Base-by-base conservation (phyloP, 2,329 filamentous ascomycete species). In the Fusarium mexicanum region DNA sequence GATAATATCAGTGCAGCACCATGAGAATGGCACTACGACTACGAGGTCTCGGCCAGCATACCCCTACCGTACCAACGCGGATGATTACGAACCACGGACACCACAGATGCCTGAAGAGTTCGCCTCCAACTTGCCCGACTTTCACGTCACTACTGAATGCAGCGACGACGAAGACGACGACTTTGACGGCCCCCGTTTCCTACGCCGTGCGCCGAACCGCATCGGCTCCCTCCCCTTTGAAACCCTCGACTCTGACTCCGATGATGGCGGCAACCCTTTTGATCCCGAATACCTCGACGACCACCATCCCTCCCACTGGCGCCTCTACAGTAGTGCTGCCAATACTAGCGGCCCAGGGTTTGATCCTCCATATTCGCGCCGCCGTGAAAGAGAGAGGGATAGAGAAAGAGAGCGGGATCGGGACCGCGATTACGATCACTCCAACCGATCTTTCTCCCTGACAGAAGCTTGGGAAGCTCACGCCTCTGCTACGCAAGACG, bases 31-130 rank as follows among this genome's bases (percentile, higher is more conserved):
- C 53, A 86, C 81, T 12, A 85, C 83, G 22, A 85, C 85, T 77
- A 86, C 85, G 10, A 82, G 85, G 61, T 82, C 84, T n/a, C 83
- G 85, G 46, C 57, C 67, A n/a, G 78, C 86, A 26, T 86, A 86
- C 72, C 82, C 85, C 63, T 83, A 86, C 50, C 84, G 81, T 37
- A 58, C 75, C 22, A 74, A 79, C 41, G 80, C 82, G 29, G 84
- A 87, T 22, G 85, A 86, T 24, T 81, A 84, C 24, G 83, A 87
- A 57, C 80, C 83, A 54, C 84, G 85, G 26, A 84, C 85, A 35
- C 88, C 88, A 6, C 87, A 90, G 75, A 88, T 91, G 73, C 89
- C 90, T 4, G 80, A 82, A 4, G 89, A 91, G 68, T 91, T 91
- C 70, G 83, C 83, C 18, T 78, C 81, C 31, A 81, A 85, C 43